Evolutionary conservation across 176 grass and related monocot species (phyloP), one percentile per base, ranked within the genome.

Genomic region (Carex parvula): DNA sequence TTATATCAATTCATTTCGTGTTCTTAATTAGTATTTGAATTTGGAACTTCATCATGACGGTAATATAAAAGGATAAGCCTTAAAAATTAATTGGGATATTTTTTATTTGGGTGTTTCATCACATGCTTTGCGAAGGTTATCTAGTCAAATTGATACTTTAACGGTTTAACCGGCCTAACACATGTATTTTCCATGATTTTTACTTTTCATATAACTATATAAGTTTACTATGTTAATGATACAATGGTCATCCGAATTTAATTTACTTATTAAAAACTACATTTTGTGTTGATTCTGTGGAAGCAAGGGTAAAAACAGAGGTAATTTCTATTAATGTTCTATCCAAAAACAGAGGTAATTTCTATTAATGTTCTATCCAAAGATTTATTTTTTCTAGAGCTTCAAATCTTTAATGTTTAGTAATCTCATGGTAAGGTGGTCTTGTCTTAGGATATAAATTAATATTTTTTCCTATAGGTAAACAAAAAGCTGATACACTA

Each of bases 401-500:
- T 50, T 22, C 3, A 72, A 46, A 73, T 73, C 0, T 73, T 52
- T 3, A 72, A 14, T 73, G 2, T 3, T 60, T 73, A 3, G 20
- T 42, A 46, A 44, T 72, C 3, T 73, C 18, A 73, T 50, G 13
- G 9, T 53, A 75, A 54, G 46, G 46, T 54, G 12, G 11, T 54
- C 5, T 15, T 35, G 13, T 48, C 18, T 35, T 35, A 2, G 64
- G 29, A 17, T 70, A 3, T 70, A 70, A n/a, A 18, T 70, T 18
- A 8, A 33, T 33, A 79, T 3, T 3, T 80, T 55, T 79, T 17
- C 0, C 2, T 21, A 18, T 6, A 21, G 41, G 42, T 18, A 11
- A 32, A 48, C 41, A 16, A 68, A 78, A 83, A 83, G 80, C 20
- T 82, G 60, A 66, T 82, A 66, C 17, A 82, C n/a, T 82, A 48